Evolutionary conservation across 1,139 yeast genomes (phyloP).

Genomic region (Candida buenavistaensis): DNA sequence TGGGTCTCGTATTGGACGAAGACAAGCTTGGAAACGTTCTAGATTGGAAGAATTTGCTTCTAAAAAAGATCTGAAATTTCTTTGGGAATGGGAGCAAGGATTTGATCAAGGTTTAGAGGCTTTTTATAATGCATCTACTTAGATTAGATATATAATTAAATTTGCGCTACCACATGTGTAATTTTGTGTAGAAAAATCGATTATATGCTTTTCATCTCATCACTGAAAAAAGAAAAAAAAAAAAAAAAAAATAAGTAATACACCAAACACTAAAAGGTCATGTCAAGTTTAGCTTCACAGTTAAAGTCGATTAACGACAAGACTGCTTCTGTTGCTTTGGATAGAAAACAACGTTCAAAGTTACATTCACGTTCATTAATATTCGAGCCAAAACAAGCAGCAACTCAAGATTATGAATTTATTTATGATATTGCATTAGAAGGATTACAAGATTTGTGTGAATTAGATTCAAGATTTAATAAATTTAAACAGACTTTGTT

Average conservation of each 20-base stretch:
- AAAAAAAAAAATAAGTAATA: neutral
- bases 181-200: neutral
- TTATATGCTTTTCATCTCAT: conserved; percentile 9
- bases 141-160: no score
- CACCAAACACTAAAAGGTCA: no score
- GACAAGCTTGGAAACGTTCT: conserved; percentile 61
- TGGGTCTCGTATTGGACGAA: conserved; percentile 73
- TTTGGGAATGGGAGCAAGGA: conserved; percentile 93
- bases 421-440: conserved; percentile 72
- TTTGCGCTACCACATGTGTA: neutral
- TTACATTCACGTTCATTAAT: conserved; percentile 86
- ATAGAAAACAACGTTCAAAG: conserved; percentile 82
- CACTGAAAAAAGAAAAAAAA: conserved; percentile 5
- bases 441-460: conserved; percentile 72
- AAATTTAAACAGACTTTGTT: conserved; percentile 73
- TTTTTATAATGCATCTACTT: conserved; percentile 18
- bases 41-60: conserved; percentile 55
- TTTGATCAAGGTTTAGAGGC: conserved; percentile 58
- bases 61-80: conserved; percentile 54
- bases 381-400: conserved; percentile 84
- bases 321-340: conserved; percentile 75
- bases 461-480: conserved; percentile 71
- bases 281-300: conserved; percentile 77
- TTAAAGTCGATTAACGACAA: conserved; percentile 68
- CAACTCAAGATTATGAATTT: conserved; percentile 88